Conservation (phyloP, 2,329 filamentous ascomycete genomes). For the Mycosphaerella sp. region DNA sequence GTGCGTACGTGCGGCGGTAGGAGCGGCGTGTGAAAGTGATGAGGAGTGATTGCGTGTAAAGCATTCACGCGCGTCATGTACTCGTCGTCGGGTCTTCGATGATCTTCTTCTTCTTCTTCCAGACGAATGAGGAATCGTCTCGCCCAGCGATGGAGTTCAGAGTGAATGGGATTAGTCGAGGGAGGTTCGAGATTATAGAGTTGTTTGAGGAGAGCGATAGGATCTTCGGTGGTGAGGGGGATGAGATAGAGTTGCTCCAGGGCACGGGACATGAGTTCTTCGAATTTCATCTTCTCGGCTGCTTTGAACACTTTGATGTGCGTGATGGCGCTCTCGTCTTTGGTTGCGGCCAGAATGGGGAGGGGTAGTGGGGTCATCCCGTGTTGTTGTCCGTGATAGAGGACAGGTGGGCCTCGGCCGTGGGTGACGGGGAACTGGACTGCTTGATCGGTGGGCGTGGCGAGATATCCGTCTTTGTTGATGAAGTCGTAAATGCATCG, state of each 20-base stretch:
- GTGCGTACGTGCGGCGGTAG: neutral
- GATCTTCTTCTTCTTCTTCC: constrained; percentile 1
- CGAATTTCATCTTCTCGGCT: constrained; percentile 33
- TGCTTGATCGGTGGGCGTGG: constrained; percentile 10
- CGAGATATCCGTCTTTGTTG: constrained; percentile 17
- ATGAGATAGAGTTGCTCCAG: constrained; percentile 33
- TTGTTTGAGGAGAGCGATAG: constrained; percentile 32
- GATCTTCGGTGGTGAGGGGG: constrained; percentile 32
- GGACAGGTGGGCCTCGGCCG: constrained; percentile 15
- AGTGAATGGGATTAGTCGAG: constrained; percentile 14
- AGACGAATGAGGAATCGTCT: constrained; percentile 16
- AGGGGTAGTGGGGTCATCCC: neutral
- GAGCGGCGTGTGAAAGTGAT: neutral
- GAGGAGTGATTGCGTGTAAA: neutral
- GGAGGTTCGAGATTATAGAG: constrained; percentile 30
- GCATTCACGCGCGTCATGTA: neutral
- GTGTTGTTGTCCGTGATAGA: neutral
- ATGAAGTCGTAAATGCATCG: constrained; percentile 34
- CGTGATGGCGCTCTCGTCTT: constrained; percentile 17
- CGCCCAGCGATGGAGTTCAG: constrained; percentile 27
- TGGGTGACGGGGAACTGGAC: neutral
- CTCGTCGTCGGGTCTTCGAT: neutral
- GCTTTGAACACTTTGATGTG: constrained; percentile 33
- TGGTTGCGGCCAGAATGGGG: neutral
- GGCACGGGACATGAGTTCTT: constrained; percentile 34